A percentile compares a stretch with the other conserved stretches of the same genome.
Evolutionary conservation across 1,284 basidiomycete species (phyloP).

Genomic region (Puccinia hordei): DNA sequence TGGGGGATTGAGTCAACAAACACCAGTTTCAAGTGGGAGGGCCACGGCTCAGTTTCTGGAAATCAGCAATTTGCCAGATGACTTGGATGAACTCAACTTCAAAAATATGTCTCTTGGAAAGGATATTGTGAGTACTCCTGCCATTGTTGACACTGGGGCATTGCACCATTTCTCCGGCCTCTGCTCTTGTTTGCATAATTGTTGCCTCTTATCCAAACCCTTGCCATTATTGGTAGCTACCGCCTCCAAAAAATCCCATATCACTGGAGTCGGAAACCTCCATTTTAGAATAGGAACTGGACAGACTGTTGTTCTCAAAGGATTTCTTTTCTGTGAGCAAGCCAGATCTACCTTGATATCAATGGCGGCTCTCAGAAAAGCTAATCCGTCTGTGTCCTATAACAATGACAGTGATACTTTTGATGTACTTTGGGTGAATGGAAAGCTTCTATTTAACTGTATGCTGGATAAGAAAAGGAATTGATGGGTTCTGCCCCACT

Average conservation of each 20-base stretch:
- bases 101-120: not conserved
- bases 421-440: not conserved
- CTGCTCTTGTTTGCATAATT: not conserved
- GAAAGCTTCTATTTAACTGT: not conserved
- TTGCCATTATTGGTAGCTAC: not conserved
- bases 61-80: not conserved
- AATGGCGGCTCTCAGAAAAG: not conserved
- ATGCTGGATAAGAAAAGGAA: no score
- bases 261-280: not conserved
- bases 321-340: not conserved
- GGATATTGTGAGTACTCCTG: not conserved
- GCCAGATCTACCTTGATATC: not conserved
- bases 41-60: not conserved
- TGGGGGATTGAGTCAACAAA: no score
- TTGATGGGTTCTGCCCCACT: no score
- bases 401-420: not conserved
- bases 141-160: not conserved
- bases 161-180: not conserved
- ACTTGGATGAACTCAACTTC: not conserved
- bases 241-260: not conserved
- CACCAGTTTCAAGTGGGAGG: not conserved
- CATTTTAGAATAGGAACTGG: not conserved
- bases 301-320: not conserved
- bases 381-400: not conserved
- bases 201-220: not conserved